phyloP scores from a whole-genome alignment of 2,329 filamentous ascomycete species.

The Penicillium sp. region DNA sequence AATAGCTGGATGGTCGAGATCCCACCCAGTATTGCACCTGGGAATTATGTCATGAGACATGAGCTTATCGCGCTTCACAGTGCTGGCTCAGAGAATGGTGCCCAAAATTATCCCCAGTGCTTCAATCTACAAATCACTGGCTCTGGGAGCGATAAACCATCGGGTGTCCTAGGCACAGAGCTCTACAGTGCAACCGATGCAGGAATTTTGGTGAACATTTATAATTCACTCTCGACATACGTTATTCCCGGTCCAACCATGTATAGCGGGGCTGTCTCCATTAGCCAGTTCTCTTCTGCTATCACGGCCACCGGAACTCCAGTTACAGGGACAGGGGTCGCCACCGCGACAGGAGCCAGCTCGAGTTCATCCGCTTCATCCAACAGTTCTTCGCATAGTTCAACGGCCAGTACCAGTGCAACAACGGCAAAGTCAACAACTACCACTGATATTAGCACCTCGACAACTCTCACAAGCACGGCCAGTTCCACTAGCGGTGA shows the following conservation, averaged over 20 bases:
- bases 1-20: constrained; percentile 53
- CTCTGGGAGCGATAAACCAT: constrained; percentile 49
- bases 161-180: constrained; percentile 54
- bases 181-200: constrained; percentile 60
- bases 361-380: neutral
- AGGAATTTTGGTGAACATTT: constrained; percentile 63
- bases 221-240: constrained; percentile 52
- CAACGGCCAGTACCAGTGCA: neutral
- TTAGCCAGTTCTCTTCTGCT: constrained; percentile 18
- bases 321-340: constrained; percentile 11
- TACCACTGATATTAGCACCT: neutral
- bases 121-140: constrained; percentile 63
- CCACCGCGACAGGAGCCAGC: neutral
- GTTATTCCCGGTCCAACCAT: constrained; percentile 56
- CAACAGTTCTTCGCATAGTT: neutral
- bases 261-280: constrained; percentile 24
- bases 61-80: constrained; percentile 58
- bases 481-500: neutral
- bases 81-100: constrained; percentile 44
- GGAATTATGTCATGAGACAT: constrained; percentile 57
- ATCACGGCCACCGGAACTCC: constrained; percentile 24
- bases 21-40: constrained; percentile 49
- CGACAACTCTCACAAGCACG: constrained; percentile 1
- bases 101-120: constrained; percentile 60
- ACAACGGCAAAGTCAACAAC: neutral